Evolutionary conservation across 495 filamentous ascomycete species (phyloP).

Genomic region (Rhizodiscina lignyota): DNA sequence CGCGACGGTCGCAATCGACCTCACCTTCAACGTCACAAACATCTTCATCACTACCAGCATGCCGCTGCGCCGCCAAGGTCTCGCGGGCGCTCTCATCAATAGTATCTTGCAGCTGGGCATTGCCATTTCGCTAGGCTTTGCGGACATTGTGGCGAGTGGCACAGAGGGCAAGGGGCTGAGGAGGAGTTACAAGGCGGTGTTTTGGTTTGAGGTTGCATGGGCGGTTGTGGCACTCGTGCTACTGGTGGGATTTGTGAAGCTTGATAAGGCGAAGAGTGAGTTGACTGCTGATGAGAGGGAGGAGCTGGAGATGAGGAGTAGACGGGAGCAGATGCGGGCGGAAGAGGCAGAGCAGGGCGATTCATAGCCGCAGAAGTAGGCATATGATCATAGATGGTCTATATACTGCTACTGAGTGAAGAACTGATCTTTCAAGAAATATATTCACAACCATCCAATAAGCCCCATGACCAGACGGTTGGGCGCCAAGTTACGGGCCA

Average conservation of each 20-base stretch:
- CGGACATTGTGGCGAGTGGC: slow-evolving; percentile 47
- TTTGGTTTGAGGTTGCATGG: slow-evolving; percentile 49
- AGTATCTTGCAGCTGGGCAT: slow-evolving; percentile 63
- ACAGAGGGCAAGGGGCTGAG: slow-evolving; percentile 25
- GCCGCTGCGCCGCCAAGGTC: slow-evolving; percentile 51
- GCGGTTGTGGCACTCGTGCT: slow-evolving; percentile 38
- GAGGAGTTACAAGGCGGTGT: slow-evolving; percentile 42
- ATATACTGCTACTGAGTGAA: too few species aligned
- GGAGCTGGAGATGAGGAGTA: slow-evolving; percentile 15
- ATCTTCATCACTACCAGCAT: slow-evolving; percentile 41
- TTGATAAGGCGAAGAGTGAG: slow-evolving; percentile 50
- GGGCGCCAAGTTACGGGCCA: too few species aligned
- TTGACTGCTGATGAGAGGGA: slow-evolving; percentile 50
- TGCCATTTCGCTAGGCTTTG: slow-evolving; percentile 61
- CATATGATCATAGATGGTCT: too few species aligned
- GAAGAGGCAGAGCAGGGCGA: too few species aligned
- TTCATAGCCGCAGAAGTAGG: too few species aligned
- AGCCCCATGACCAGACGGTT: too few species aligned
- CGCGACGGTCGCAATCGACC: slow-evolving; percentile 67
- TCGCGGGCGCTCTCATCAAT: slow-evolving; percentile 58
- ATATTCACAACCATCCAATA: too few species aligned
- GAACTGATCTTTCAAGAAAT: too few species aligned
- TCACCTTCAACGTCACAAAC: slow-evolving; percentile 69
- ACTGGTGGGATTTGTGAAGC: slow-evolving; percentile 42
- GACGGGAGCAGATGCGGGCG: not conserved